phyloP scores from a whole-genome alignment of 2,329 filamentous ascomycete genomes.

The Aspergillus jensenii region DNA sequence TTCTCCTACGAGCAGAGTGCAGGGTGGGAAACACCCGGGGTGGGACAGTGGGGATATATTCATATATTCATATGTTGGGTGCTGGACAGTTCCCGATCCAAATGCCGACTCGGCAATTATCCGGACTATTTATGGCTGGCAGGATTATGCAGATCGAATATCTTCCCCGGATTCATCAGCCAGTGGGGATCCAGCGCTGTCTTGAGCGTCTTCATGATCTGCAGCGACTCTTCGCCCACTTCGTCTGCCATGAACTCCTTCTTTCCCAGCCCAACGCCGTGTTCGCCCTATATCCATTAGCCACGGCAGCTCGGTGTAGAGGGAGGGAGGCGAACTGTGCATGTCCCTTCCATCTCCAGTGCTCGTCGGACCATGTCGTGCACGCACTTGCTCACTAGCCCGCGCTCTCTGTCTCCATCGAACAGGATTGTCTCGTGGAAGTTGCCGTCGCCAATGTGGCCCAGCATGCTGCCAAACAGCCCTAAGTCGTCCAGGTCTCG shows the following conservation, averaged over 20 bases:
- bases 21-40: too few species aligned
- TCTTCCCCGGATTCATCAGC: constrained; percentile 91
- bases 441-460: constrained; percentile 91
- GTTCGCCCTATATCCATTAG: constrained; percentile 60
- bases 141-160: constrained; percentile 61
- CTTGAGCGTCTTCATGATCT: constrained; percentile 83
- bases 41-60: too few species aligned
- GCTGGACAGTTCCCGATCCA: too few species aligned
- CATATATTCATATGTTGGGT: too few species aligned
- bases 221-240: constrained; percentile 77
- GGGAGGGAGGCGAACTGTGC: constrained; percentile 50
- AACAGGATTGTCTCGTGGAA: constrained; percentile 95
- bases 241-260: constrained; percentile 77
- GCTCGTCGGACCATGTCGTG: constrained; percentile 87
- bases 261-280: constrained; percentile 82
- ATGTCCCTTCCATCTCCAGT: constrained; percentile 90
- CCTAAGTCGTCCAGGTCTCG: constrained; percentile 84
- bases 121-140: too few species aligned
- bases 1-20: too few species aligned
- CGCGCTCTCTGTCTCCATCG: constrained; percentile 71
- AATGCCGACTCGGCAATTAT: too few species aligned
- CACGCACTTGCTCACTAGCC: constrained; percentile 61
- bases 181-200: constrained; percentile 76
- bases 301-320: neutral
- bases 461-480: constrained; percentile 81